These are phyloP conservation scores for Xerophyta viscosa DNA, from an alignment of 106 monocot species.

Conservation along the genomic window DNA sequence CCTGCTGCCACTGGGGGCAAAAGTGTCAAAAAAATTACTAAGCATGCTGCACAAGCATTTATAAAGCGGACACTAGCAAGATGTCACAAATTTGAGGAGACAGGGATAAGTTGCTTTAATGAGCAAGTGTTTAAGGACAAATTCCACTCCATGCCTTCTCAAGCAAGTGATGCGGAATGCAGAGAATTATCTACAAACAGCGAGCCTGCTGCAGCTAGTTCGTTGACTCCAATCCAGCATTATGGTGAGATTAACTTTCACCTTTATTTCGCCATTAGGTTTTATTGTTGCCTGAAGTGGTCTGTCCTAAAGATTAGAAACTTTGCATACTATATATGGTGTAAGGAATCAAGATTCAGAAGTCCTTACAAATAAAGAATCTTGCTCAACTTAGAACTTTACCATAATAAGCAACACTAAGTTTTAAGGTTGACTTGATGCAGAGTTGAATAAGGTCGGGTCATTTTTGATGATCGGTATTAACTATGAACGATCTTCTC, in stretches of 20 bases:
- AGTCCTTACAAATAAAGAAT: no score
- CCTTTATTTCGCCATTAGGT: background rate
- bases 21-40: slow-evolving; percentile 33
- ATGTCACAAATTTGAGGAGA: slow-evolving; percentile 35
- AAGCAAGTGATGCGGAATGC: slow-evolving; percentile 8
- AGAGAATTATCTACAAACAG: slow-evolving; percentile 4
- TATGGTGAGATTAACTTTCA: slow-evolving; percentile 8
- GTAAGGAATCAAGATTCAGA: no score
- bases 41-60: slow-evolving; percentile 32
- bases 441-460: no score
- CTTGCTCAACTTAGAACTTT: no score
- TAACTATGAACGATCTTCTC: no score
- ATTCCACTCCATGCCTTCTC: slow-evolving; percentile 24
- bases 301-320: no score
- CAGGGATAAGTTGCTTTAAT: slow-evolving; percentile 36
- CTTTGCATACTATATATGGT: no score
- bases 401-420: no score
- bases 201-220: slow-evolving; percentile 1
- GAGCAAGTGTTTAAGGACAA: slow-evolving; percentile 42
- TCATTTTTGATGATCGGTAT: no score
- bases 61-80: slow-evolving; percentile 39
- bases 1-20: slow-evolving; percentile 32
- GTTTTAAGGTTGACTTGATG: no score
- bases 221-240: background rate
- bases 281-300: background rate